Evolutionary conservation across 1,139 yeast genomes (phyloP).

Genomic region (Geotrichum phurueaensis): DNA sequence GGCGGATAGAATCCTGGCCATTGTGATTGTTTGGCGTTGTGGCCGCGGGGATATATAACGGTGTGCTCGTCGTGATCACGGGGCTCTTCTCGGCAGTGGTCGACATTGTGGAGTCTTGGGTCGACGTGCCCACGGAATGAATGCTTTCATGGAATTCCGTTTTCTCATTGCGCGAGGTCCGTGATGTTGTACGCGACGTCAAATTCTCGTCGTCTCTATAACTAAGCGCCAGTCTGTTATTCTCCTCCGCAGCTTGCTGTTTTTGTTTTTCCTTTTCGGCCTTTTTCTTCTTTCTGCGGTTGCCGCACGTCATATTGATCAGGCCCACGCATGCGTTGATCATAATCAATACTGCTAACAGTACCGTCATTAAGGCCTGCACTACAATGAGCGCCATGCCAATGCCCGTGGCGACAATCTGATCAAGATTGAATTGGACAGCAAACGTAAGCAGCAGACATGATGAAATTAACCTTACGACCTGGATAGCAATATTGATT

Average conservation of each 20-base stretch:
- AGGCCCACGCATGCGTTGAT: conserved; percentile 14
- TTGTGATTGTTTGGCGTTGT: background rate
- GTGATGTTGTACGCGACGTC: background rate
- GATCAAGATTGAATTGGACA: conserved; percentile 28
- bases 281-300: conserved; percentile 2
- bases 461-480: conserved; percentile 30
- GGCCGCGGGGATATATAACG: background rate
- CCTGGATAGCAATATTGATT: conserved; percentile 30
- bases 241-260: background rate
- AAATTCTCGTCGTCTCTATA: background rate
- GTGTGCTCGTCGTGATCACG: background rate
- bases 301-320: conserved; percentile 9
- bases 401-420: conserved; percentile 30
- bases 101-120: background rate
- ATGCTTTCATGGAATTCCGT: background rate
- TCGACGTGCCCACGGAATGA: background rate
- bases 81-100: background rate
- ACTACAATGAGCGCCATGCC: conserved; percentile 32
- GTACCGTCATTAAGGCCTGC: conserved; percentile 29
- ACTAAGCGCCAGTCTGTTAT: background rate
- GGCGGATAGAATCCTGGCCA: background rate
- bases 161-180: background rate
- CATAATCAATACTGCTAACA: conserved; percentile 27
- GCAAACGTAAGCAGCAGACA: conserved; percentile 31
- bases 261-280: conserved; percentile 1